Evolutionary conservation across 352 stramenopile species (phyloP), one percentile per base, ranked within the genome.

Genomic region (Pythium pectinolyticum): DNA sequence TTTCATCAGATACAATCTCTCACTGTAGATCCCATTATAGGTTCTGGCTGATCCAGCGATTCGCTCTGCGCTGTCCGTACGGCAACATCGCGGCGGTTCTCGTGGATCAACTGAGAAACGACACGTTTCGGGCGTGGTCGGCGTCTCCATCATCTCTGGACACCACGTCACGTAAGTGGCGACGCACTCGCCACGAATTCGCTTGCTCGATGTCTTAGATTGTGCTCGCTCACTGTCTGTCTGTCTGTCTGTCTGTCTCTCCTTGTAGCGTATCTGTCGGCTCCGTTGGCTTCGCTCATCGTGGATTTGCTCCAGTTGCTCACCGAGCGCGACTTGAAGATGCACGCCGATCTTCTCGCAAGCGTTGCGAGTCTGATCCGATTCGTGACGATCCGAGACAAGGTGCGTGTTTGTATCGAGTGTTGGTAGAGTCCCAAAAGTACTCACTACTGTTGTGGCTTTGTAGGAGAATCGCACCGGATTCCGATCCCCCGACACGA

Each of bases 31-130:
- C 28, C 8, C 5, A 6, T 19, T 1, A 4, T 35, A 89, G 83
- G 10, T 89, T 92, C 53, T 72, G 45, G 48, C 28, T 90, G 34
- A 59, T 90, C 14, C 60, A 49, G n/a, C 46, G 41, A 17, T 39
- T 93, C 15, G 53, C 72, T 4, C 52, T 82, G 15, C 73, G 78
- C 34, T 94, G 84, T 41, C 84, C 82, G 3, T 94, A 92, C 55
- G 82, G 74, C 10, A 94, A 94, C 20, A 79, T 90, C 14, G 61
- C 67, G 11, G 84, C 84, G 6, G 71, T 88, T 19, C 48, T 94
- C 17, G 54, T 94, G 8, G 84, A 94, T 70, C 73, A 72, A 53
- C 53, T 89, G 31, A 78, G 84, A 57, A 57, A 50, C 8, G 79
- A 86, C 41, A 67, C 67, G 20, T 76, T 89, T 12, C 45, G 61